Evolutionary conservation across 495 filamentous ascomycete species (phyloP), one percentile per base, ranked within the genome.

Genomic region (Pyrenopolyporus hunteri): DNA sequence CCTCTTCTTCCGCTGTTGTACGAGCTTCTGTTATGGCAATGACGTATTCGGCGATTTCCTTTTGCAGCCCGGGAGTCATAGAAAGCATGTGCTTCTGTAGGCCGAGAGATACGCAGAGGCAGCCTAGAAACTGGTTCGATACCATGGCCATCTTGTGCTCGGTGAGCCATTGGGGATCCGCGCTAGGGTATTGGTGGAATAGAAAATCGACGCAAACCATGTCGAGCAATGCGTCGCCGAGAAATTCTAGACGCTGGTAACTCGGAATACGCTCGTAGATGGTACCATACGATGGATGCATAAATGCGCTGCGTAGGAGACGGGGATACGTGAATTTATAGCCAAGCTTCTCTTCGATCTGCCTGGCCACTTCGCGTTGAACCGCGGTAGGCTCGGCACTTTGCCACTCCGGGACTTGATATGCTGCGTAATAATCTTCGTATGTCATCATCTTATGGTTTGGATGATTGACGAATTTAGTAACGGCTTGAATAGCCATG

Each of bases 121-220:
- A 89, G 9, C 90, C 93, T 0, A 97, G 79, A 67, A 97, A 98
- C 57, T 92, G 93, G 77, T 98, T 98, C 10, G 92, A 96, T 1
- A 94, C 93, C 93, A 98, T 96, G 7, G 95, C 92, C 92, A 96
- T 97, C 82, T 97, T 98, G 78, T 98, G 95, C 75, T 98, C 94
- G 1, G 94, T 98, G 26, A 98, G 82, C 94, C 94, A 98, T 70
- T 97, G 92, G 1, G 94, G 93, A 69, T 97, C 93, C 56, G 85
- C 86, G 37, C 84, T 80, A 0, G 92, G 91, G 69, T 88, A 90
- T 8, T 80, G 80, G 57, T 85, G 75, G 72, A 89, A 98, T 13
- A 98, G 76, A 58, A 89, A 83, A 47, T 91, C 87, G 49, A 98
- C 84, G 66, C 87, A 91, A 40, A 83, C 88, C 85, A 96, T 90